These are phyloP conservation scores for Alternaria sp. DNA, from an alignment of 2,329 filamentous ascomycete species.

Conservation along the genomic window DNA sequence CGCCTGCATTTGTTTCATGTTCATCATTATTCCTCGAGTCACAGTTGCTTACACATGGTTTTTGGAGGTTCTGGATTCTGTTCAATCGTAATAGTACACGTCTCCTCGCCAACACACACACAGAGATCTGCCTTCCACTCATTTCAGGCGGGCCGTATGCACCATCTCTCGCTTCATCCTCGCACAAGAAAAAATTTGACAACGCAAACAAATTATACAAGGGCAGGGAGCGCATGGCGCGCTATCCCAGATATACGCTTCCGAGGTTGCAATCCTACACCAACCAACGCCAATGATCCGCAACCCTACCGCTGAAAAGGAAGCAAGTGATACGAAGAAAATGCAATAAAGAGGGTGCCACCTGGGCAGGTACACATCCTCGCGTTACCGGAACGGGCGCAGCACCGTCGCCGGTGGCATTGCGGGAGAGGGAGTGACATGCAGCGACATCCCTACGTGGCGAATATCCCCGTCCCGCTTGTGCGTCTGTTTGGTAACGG, in stretches of 20 bases:
- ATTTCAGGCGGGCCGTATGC: slow-evolving; percentile 3
- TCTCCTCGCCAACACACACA: slow-evolving; percentile 1
- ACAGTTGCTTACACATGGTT: not conserved
- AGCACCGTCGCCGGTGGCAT: not conserved
- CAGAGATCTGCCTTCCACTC: not conserved
- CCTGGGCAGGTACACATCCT: slow-evolving; percentile 4
- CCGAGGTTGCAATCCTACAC: slow-evolving; percentile 1
- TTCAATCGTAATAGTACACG: slow-evolving; percentile 19
- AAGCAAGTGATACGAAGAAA: slow-evolving; percentile 12
- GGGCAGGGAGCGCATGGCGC: slow-evolving; percentile 9
- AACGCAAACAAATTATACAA: slow-evolving; percentile 11
- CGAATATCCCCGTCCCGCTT: slow-evolving; percentile 37
- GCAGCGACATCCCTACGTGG: slow-evolving; percentile 29
- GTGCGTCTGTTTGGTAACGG: slow-evolving; percentile 6
- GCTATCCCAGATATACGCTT: slow-evolving; percentile 2
- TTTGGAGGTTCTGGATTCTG: slow-evolving; percentile 10
- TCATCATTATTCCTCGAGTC: slow-evolving; percentile 1
- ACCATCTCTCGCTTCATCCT: slow-evolving; percentile 20
- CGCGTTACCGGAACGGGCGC: slow-evolving; percentile 5
- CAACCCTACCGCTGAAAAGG: slow-evolving; percentile 11
- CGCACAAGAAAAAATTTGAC: slow-evolving; percentile 17
- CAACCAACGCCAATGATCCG: slow-evolving; percentile 15
- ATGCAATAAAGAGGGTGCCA: slow-evolving; percentile 9
- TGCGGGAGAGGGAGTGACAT: slow-evolving; percentile 7
- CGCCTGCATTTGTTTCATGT: not conserved